Percentiles rank a stretch among this genome's conserved stretches.
These are phyloP conservation scores for Wickerhamiella nectarea DNA, from an alignment of 805 yeast genomes.

Conservation along the genomic window DNA sequence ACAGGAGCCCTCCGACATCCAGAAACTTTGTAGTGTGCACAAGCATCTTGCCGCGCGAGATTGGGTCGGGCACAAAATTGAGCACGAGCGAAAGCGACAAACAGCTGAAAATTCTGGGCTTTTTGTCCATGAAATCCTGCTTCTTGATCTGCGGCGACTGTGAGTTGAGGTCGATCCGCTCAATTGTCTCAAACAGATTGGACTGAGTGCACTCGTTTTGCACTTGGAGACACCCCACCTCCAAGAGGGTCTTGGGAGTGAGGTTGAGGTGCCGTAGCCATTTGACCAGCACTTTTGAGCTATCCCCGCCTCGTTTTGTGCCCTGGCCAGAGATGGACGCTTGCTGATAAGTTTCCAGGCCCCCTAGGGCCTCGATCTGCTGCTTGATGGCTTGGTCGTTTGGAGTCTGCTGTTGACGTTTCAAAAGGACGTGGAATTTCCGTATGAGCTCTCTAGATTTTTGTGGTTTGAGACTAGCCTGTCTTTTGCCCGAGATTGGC, in stretches of 20 bases:
- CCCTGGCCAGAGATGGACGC: slow-evolving; percentile 84
- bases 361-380: slow-evolving; percentile 42
- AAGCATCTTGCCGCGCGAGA: slow-evolving; percentile 67
- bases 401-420: slow-evolving; percentile 29
- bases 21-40: slow-evolving; percentile 44
- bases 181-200: slow-evolving; percentile 37
- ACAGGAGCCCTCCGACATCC: slow-evolving; percentile 29
- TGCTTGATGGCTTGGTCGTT: slow-evolving; percentile 13
- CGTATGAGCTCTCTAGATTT: slow-evolving; percentile 61
- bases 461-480: slow-evolving; percentile 49
- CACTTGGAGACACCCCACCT: slow-evolving; percentile 70
- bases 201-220: slow-evolving; percentile 53
- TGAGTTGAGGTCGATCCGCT: slow-evolving; percentile 66
- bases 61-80: slow-evolving; percentile 70
- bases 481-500: slow-evolving; percentile 11
- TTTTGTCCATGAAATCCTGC: slow-evolving; percentile 66
- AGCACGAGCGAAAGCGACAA: slow-evolving; percentile 77
- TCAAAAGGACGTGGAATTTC: slow-evolving; percentile 58
- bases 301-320: slow-evolving; percentile 73
- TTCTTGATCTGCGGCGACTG: slow-evolving; percentile 57
- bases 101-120: slow-evolving; percentile 35
- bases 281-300: slow-evolving; percentile 64
- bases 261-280: slow-evolving; percentile 39
- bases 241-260: slow-evolving; percentile 38
- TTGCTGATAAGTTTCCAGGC: slow-evolving; percentile 61